Conservation (phyloP, 768 basidiomycete species). For the Cytidiella melzeri region DNA sequence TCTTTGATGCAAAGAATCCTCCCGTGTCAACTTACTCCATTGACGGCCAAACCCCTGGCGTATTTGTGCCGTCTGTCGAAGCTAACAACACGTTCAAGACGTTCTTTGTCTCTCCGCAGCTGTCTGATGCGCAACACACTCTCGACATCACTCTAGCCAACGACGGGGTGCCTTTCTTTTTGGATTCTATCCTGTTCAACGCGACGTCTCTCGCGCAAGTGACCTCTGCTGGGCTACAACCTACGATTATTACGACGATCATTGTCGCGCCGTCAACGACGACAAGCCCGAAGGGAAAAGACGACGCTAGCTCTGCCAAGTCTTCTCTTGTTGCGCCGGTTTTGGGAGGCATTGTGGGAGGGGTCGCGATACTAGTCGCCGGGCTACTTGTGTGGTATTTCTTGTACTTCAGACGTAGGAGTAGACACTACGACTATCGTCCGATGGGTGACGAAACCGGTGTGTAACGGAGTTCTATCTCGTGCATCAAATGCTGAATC, state of each 20-base stretch:
- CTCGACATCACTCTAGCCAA: constrained; percentile 14
- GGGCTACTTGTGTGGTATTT: constrained; percentile 8
- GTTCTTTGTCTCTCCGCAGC: constrained; percentile 15
- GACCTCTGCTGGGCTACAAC: neutral
- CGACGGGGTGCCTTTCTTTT: constrained; percentile 8
- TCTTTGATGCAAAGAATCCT: neutral
- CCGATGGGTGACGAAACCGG: constrained; percentile 4
- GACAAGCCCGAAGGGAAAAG: neutral
- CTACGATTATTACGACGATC: constrained; percentile 12
- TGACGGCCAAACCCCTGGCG: constrained; percentile 12
- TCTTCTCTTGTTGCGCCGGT: constrained; percentile 5
- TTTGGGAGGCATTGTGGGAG: constrained; percentile 11
- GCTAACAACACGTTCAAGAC: neutral
- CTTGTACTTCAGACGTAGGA: constrained; percentile 2
- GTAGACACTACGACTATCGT: constrained; percentile 1
- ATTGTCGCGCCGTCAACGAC: constrained; percentile 7
- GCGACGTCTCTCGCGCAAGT: neutral
- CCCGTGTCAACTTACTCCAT: constrained; percentile 10
- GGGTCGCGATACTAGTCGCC: constrained; percentile 2
- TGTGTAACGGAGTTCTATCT: neutral
- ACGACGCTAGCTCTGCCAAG: neutral
- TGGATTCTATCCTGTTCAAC: constrained; percentile 15
- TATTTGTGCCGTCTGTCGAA: constrained; percentile 5
- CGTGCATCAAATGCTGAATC: neutral
- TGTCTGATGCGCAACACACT: constrained; percentile 12